A percentile compares a stretch with the other conserved stretches of the same genome.
phyloP scores from a whole-genome alignment of 2,329 filamentous ascomycete species.

The Aspergillus pseudonomiae region DNA sequence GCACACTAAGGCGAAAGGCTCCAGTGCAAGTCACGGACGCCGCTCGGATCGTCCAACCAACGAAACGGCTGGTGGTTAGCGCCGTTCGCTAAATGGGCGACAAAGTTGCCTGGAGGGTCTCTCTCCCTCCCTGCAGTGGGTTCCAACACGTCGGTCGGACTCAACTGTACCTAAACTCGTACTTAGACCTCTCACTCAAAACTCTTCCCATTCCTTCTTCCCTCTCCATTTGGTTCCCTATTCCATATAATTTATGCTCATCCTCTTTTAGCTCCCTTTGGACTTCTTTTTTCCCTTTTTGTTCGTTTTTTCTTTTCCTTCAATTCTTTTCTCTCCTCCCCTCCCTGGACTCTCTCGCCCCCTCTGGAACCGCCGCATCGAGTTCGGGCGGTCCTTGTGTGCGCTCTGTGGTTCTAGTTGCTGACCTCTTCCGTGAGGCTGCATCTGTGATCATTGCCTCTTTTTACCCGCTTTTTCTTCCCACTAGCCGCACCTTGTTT shows the following conservation, averaged over 20 bases:
- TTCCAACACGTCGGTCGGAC: constrained; percentile 5
- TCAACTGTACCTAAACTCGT: neutral
- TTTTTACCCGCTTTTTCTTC: constrained; percentile 32
- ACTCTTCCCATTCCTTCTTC: constrained; percentile 23
- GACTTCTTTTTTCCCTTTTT: constrained; percentile 15
- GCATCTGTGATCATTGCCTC: constrained; percentile 35
- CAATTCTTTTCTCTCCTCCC: constrained; percentile 20
- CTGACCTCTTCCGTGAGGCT: constrained; percentile 43
- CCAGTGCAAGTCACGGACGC: neutral
- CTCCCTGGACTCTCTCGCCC: constrained; percentile 20
- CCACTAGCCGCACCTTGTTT: constrained; percentile 35
- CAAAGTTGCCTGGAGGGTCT: constrained; percentile 5
- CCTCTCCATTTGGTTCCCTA: constrained; percentile 6
- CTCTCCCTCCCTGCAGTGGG: neutral
- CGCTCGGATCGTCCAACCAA: neutral
- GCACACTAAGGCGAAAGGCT: neutral
- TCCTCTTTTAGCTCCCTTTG: constrained; percentile 27
- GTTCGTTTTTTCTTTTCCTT: constrained; percentile 16
- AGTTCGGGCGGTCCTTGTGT: constrained; percentile 32
- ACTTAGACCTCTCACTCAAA: constrained; percentile 14
- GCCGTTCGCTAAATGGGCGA: constrained; percentile 5
- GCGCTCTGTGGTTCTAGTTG: constrained; percentile 36
- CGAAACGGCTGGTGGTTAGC: neutral
- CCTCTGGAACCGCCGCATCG: neutral
- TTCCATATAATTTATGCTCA: constrained; percentile 17